These are phyloP conservation scores for Xylogone sp. DNA, from an alignment of 2,329 filamentous ascomycete genomes.

Conservation along the genomic window DNA sequence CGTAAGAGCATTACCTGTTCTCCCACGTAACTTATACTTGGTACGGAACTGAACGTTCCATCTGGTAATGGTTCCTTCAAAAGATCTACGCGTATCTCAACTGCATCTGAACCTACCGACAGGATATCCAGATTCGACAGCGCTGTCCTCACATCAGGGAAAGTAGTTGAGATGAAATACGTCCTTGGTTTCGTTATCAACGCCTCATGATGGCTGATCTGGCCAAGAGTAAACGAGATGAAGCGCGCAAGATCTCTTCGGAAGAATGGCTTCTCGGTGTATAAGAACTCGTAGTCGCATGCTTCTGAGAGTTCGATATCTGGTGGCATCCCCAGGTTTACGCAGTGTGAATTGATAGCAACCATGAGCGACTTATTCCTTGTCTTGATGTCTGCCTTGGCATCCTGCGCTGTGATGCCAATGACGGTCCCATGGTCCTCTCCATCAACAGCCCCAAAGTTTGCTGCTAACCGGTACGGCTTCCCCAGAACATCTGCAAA, in stretches of 20 bases:
- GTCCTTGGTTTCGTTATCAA: conserved; percentile 75
- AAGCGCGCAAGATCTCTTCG: conserved; percentile 76
- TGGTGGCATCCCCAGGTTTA: conserved; percentile 67
- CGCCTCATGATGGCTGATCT: conserved; percentile 73
- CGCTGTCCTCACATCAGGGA: conserved; percentile 78
- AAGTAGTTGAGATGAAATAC: conserved; percentile 84
- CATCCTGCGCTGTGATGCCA: conserved; percentile 56
- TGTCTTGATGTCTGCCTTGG: conserved; percentile 53
- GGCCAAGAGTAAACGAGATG: conserved; percentile 73
- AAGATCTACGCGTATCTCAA: conserved; percentile 81
- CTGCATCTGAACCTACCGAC: conserved; percentile 80
- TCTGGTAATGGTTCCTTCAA: conserved; percentile 66
- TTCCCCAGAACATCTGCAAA: conserved; percentile 80
- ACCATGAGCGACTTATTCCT: conserved; percentile 58
- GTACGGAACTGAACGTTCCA: conserved; percentile 60
- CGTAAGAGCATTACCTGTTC: conserved; percentile 82
- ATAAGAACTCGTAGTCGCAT: conserved; percentile 85
- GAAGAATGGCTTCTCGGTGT: conserved; percentile 68
- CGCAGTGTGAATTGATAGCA: conserved; percentile 73
- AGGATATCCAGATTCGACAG: conserved; percentile 83
- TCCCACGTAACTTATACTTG: conserved; percentile 79
- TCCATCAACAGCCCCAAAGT: conserved; percentile 49
- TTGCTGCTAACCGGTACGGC: conserved; percentile 55
- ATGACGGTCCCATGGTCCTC: conserved; percentile 63
- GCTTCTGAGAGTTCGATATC: conserved; percentile 59